Base-by-base conservation (phyloP, 257 asterid species). In the Phtheirospermum japonicum region DNA sequence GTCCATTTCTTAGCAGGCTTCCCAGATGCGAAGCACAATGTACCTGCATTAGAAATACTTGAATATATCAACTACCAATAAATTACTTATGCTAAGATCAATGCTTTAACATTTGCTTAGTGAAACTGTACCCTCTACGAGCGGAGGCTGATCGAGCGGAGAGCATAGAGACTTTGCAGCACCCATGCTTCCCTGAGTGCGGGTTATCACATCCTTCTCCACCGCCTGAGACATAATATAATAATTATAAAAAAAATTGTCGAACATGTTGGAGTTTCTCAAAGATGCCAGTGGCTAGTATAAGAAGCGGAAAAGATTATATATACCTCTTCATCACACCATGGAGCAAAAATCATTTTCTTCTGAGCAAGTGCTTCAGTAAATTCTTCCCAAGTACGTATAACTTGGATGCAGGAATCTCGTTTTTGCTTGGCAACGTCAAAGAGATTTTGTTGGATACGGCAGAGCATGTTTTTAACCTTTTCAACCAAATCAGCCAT, bases 1-100 rank as follows among this genome's bases (percentile, higher is more conserved):
- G 95, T 87, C 96, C 97, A 90, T 69, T 85, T 90, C 65, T 77
- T 88, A 32, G 96, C 95, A 28, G 92, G 92, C 77, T 80, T 91
- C 7, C 98, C 95, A 0, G 92, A 84, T 8, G 87, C 95, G 12
- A 86, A 86, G 76, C 98, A 88, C 79, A 86, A 13, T 2, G 96
- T 90, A 51, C 95, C 97, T 87, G 86, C 70, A 51, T 23, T 20
- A 31, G 4, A 13, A 37, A 57, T 8, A 31, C 14, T 61, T 20
- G 65, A 43, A 7, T 2, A 46, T 1, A 48, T 2, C 28, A 61
- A 17, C 32, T 3, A 9, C 32, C 45, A 6, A 13, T 14, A 6
- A 49, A 23, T 23, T 23, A 23, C 28, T 23, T n/a, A n/a, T n/a
- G n/a, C n/a, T n/a, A 18, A 14, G 0, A 6, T 8, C 61, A 28